A percentile compares a stretch with the other conserved stretches of the same genome.
These are phyloP conservation scores for Vanrija sp. DNA, from an alignment of 1,284 basidiomycete genomes.

Conservation along the genomic window DNA sequence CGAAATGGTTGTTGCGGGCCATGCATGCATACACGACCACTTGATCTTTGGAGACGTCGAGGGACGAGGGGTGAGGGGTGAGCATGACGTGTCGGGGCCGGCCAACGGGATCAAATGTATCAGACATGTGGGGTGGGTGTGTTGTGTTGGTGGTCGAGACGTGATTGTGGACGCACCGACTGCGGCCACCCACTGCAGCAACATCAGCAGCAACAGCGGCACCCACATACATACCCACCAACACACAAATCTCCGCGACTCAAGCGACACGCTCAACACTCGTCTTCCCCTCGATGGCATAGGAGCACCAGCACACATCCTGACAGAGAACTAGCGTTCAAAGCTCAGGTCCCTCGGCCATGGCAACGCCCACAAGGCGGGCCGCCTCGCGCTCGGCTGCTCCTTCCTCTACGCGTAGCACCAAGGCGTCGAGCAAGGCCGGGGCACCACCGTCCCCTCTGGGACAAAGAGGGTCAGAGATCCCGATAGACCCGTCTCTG, in stretches of 20 bases:
- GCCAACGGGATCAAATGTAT: constrained; percentile 1
- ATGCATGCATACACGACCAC: no score
- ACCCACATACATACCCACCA: background rate
- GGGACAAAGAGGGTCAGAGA: constrained; percentile 2
- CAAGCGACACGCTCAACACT: background rate
- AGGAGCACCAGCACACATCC: background rate
- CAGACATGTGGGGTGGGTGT: background rate
- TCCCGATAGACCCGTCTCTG: constrained; percentile 14
- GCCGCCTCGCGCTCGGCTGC: constrained; percentile 15
- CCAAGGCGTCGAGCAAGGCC: background rate
- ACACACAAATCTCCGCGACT: background rate
- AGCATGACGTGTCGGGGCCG: background rate
- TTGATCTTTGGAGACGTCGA: no score
- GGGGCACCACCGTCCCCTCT: constrained; percentile 5
- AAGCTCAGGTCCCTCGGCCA: constrained; percentile 1
- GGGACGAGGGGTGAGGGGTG: no score
- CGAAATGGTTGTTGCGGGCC: no score
- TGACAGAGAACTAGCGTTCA: background rate
- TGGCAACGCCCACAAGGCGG: constrained; percentile 17
- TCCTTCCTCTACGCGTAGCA: constrained; percentile 13
- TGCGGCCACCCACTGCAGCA: background rate
- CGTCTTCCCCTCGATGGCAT: background rate
- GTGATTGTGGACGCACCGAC: background rate
- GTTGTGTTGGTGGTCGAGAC: background rate
- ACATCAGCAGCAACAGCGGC: background rate